Base-by-base conservation (phyloP, 2,329 filamentous ascomycete species). In the Fusarium dlaminii region DNA sequence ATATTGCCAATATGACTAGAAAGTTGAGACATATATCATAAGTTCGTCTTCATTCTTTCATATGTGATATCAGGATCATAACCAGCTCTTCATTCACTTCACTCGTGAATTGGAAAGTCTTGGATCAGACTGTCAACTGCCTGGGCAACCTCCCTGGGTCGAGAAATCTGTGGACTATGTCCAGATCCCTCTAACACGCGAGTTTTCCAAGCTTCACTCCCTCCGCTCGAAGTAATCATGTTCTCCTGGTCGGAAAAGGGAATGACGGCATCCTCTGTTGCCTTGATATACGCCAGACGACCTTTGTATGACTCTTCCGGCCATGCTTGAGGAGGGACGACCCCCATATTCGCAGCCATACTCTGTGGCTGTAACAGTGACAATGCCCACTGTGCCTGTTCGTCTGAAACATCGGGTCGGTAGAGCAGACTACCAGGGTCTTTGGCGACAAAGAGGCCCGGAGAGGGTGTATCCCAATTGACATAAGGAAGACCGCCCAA, bases 1-100 rank as follows among this genome's bases (percentile, higher is more conserved):
- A 5, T 8, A 7, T 6, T 10, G 8, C 8, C 14, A 3, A 12
- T 5, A 24, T 8, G 9, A 24, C 6, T 43, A 7, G 4, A 11
- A 29, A 46, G 0, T 5, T 12, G 0, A 30, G 3, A 9, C 2
- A 3, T 17, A 5, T 1, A 32, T 10, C 13, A 3, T 11, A n/a
- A 3, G 5, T 12, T 10, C 5, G 7, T 5, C 3, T 17, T 1
- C 2, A 18, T 30, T 27, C 8, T 43, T 2, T 18, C 9, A 17
- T 4, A 9, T 22, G 11, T 18, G 2, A 45, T 9, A 14, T 12
- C 17, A 8, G 8, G 11, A 24, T 24, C 7, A 18, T 24, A 18
- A 12, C 10, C 13, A 10, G 4, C 1, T 20, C 22, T 12, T 1
- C 9, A 6, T 4, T 11, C 24, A 0, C 8, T 30, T 40, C 5